Evolutionary conservation across 805 yeast genomes (phyloP).

Genomic region (Saccharomycopsis olivae): DNA sequence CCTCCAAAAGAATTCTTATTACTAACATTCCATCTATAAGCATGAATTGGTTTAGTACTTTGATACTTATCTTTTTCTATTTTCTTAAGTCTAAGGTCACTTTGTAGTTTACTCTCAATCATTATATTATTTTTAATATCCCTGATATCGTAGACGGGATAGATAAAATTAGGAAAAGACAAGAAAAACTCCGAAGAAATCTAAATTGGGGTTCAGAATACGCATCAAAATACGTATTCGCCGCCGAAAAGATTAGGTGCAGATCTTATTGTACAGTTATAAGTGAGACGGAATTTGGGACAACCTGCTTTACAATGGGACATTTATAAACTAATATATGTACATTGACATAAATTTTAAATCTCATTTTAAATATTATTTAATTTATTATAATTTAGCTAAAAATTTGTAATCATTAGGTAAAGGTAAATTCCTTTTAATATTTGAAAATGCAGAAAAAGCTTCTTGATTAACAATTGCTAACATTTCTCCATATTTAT

Average conservation of each 20-base stretch:
- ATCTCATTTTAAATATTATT: background rate
- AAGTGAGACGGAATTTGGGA: background rate
- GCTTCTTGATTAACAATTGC: constrained; percentile 1
- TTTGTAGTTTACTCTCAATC: too few relatives aligned
- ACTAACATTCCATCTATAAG: background rate
- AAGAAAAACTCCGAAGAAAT: too few relatives aligned
- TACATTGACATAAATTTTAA: background rate
- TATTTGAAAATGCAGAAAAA: constrained; percentile 1
- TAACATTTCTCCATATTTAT: constrained; percentile 3
- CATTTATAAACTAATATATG: too few relatives aligned
- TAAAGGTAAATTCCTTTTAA: background rate
- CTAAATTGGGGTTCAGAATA: too few relatives aligned
- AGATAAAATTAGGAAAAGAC: too few relatives aligned
- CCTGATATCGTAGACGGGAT: too few relatives aligned
- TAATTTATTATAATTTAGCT: background rate
- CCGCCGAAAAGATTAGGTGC: too few relatives aligned
- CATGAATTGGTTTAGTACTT: background rate
- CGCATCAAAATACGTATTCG: too few relatives aligned
- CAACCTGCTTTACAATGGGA: background rate
- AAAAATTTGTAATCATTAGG: background rate
- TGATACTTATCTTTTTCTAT: background rate
- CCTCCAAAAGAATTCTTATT: constrained; percentile 11
- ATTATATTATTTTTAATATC: too few relatives aligned
- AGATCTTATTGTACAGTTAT: too few relatives aligned
- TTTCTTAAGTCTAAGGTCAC: constrained; percentile 1